These are phyloP conservation scores for Aspergillus bertholletiae DNA, from an alignment of 495 filamentous ascomycete genomes.

Conservation along the genomic window DNA sequence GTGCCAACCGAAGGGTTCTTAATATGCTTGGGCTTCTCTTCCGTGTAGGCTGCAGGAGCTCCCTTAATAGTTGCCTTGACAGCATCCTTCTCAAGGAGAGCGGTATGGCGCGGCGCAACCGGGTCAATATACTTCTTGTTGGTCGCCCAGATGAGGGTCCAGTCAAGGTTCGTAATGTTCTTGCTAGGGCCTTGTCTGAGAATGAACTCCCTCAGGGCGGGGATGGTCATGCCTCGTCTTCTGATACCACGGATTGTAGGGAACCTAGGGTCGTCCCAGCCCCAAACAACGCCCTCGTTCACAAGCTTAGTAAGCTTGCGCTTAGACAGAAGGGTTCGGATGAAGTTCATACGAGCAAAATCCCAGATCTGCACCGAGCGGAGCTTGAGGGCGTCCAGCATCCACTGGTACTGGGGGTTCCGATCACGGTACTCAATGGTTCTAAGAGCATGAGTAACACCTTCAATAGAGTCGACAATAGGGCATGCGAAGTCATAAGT, in stretches of 20 bases:
- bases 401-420: constrained; percentile 97
- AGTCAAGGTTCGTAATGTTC: constrained; percentile 87
- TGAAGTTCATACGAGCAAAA: constrained; percentile 95
- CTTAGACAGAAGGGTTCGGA: constrained; percentile 86
- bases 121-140: constrained; percentile 97
- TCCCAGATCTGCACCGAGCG: constrained; percentile 95
- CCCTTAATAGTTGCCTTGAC: constrained; percentile 69
- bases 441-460: constrained; percentile 90
- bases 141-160: constrained; percentile 86
- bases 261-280: constrained; percentile 95
- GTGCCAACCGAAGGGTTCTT: constrained; percentile 82
- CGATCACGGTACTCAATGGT: constrained; percentile 98
- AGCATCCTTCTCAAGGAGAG: constrained; percentile 61
- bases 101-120: constrained; percentile 78
- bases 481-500: constrained; percentile 96
- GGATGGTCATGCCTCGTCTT: constrained; percentile 86
- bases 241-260: constrained; percentile 87
- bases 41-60: constrained; percentile 60
- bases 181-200: constrained; percentile 86
- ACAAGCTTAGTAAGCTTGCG: constrained; percentile 94
- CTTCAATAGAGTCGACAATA: constrained; percentile 84
- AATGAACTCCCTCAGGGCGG: constrained; percentile 87
- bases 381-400: constrained; percentile 79
- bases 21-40: constrained; percentile 77
- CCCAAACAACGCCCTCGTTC: constrained; percentile 78